Base-by-base conservation (phyloP, 495 filamentous ascomycete genomes). In the Lasiosphaeriaceae sp. region DNA sequence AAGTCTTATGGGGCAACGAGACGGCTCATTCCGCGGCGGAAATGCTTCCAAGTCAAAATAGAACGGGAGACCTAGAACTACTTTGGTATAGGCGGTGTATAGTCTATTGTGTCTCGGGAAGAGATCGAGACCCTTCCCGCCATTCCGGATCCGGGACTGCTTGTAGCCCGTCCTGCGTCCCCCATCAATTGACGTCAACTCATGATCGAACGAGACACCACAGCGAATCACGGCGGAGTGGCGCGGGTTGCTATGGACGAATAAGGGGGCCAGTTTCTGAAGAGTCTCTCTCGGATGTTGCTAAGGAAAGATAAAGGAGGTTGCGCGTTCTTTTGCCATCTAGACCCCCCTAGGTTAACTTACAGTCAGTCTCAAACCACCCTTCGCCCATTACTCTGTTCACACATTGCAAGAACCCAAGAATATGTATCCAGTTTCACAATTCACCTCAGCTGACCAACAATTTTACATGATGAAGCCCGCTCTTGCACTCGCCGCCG, bases 381-480 rank as follows among this genome's bases (percentile, higher is more conserved):
- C 26, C 3, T 4, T 31, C 26, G 3, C n/a, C 3, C 26, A 31
- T 31, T 9, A 3, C 9, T 9, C 26, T 31, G 26, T 31, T 31
- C 9, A 31, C 26, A 31, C 26, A 31, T 31, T 31, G 26, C 26
- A 9, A 31, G 3, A 31, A 31, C 3, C 26, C 26, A 31, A 31
- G 9, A 31, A 6, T 43, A 6, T 43, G 14, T 5, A 43, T 17
- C 14, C 9, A 17, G 4, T 12, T 16, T 43, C 39, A 43, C 4
- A 14, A 5, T 12, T 16, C 39, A 43, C 14, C 14, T 12, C 14
- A 6, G 39, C n/a, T 43, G 39, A n/a, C n/a, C n/a, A 2, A 43
- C n/a, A 12, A 22, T 31, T 6, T 17, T 50, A 16, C 19, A 57
- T n/a, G 11, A 72, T 70, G 69, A 72, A 72, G 65, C 9, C 58